phyloP scores from a whole-genome alignment of 78 protist genomes.

The slime mould (Dictyostelium discoideum) region dicty_2.7 NC_007088.5:7608501-7609000 shows the following conservation, averaged over 20 bases:
- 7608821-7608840: slow-evolving; percentile 68
- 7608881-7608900: not conserved
- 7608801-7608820: slow-evolving; percentile 67
- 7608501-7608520: not conserved
- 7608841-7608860: slow-evolving; percentile 26
- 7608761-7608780: slow-evolving; percentile 79
- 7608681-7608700: slow-evolving; percentile 31
- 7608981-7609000: not conserved
- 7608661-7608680: slow-evolving; percentile 54
- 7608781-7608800: slow-evolving; percentile 63
- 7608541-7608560: slow-evolving; percentile 41
- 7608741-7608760: slow-evolving; percentile 55
- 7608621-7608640: slow-evolving; percentile 47
- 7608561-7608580: slow-evolving; percentile 17
- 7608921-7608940: not conserved
- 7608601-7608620: slow-evolving; percentile 1
- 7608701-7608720: slow-evolving; percentile 52
- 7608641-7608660: slow-evolving; percentile 60
- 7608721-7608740: slow-evolving; percentile 62
- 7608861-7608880: slow-evolving; percentile 17
- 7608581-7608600: slow-evolving; percentile 25
- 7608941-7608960: slow-evolving; percentile 10
- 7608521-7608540: slow-evolving; percentile 10
- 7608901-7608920: not conserved
- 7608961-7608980: slow-evolving; percentile 2